Evolutionary conservation across 2,329 filamentous ascomycete genomes (phyloP).

Genomic region (Trichophyton verrucosum): DNA sequence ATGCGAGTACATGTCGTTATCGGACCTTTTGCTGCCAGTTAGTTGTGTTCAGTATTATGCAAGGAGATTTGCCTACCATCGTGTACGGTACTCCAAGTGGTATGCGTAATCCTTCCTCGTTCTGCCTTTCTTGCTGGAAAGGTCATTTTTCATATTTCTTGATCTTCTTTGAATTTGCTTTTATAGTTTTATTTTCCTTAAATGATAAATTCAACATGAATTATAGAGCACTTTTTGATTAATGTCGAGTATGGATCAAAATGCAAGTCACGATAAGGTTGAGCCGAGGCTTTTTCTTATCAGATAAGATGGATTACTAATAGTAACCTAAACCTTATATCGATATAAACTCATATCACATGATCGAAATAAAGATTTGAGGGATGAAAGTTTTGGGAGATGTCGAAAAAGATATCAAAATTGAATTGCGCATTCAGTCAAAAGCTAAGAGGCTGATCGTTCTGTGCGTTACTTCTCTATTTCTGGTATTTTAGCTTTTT

Average conservation of each 20-base stretch:
- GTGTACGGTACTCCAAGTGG: conserved; percentile 66
- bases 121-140: conserved; percentile 46
- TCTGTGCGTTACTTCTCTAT: neutral
- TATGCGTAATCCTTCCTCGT: conserved; percentile 61
- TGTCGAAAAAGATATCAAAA: neutral
- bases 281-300: conserved; percentile 3
- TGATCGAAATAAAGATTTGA: neutral
- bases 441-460: neutral
- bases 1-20: conserved; percentile 92
- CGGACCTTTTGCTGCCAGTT: conserved; percentile 47
- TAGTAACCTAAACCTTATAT: conserved; percentile 9
- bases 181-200: neutral
- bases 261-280: conserved; percentile 13
- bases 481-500: neutral
- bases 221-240: neutral
- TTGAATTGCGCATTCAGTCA: neutral
- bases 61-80: conserved; percentile 49
- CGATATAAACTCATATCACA: neutral
- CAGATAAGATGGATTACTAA: conserved; percentile 12
- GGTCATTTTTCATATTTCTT: conserved; percentile 19
- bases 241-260: neutral
- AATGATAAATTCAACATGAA: neutral
- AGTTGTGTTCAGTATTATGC: neutral
- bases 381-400: neutral
- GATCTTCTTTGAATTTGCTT: neutral